Base-by-base conservation (phyloP, 2,329 filamentous ascomycete species). In the Thielaviopsis euricoi region DNA sequence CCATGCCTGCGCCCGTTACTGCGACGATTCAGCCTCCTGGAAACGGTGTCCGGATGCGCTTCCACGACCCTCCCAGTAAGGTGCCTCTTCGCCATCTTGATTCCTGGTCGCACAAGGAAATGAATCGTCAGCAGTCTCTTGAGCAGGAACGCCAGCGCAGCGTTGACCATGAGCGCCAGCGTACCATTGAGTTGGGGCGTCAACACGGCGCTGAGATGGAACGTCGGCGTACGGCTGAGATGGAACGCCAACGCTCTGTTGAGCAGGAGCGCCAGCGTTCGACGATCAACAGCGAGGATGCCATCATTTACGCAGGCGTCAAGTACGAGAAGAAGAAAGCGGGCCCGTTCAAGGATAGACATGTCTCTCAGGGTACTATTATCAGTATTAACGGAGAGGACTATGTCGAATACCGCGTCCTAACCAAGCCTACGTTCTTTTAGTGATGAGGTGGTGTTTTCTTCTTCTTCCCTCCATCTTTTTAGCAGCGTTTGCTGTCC, bases 371-470 rank as follows among this genome's bases (percentile, higher is more conserved):
- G 60, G 78, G 80, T 5, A 76, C 75, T 10, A 79, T 84, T 22
- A 75, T 84, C 63, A 82, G 71, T 53, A 84, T 85, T 60, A 80
- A 84, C 60, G 81, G 80, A 22, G 81, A 84, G 65, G 81, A 84
- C 62, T 85, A 81, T 61, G 80, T 85, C 37, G 81, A 84, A 66
- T 84, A 84, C 62, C 75, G 81, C 1, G 79, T 85, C 1, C 73
- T 85, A 25, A 82, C 78, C 1, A 83, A 82, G 68, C 79, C 80
- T 0, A 76, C 73, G 0, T 83, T 83, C 64, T 83, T 81, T 62
- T 81, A 52, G 52, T 66, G 65, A 10, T 51, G 13, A 26, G 12
- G 29, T 22, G n/a, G 29, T 25, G 23, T 40, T 1, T 33, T 15
- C 19, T 19, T 23, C 26, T 3, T 53, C 13, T 19, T 15, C 22